Evolutionary conservation across 768 basidiomycete species (phyloP), one percentile per base, ranked within the genome.

Genomic region (Amanita inopinata): DNA sequence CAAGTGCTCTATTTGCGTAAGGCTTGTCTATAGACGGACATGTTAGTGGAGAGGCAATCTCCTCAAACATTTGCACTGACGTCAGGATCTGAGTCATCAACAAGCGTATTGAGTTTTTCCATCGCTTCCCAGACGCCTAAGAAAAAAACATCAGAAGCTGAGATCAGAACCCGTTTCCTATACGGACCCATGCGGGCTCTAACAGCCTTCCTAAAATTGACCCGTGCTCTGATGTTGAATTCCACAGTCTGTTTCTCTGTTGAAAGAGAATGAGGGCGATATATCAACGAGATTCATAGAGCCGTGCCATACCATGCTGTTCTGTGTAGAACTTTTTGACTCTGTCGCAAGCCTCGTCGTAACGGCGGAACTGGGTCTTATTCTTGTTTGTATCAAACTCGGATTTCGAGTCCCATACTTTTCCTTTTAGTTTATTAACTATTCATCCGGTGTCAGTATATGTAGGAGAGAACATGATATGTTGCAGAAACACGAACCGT

Each of bases 31-130:
- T n/a, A n/a, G 27, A 14, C 10, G n/a, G 11, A 22, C 14, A 35
- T 5, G 14, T 35, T 18, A 38, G 23, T 7, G 19, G 24, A 23
- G 10, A 9, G 34, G 5, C 14, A 35, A 35, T 10, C 5, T 15
- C 34, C 34, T 22, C 33, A 28, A 34, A n/a, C 20, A 25, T 11
- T n/a, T n/a, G n/a, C n/a, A 53, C 61, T 38, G 43, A 80, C 81
- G 51, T 83, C 86, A 33, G 86, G 86, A 57, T 89, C 86, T 5
- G 82, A 84, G 49, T 86, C 82, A 56, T 89, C 83, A 41, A 88
- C 72, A 19, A 88, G 71, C 2, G 79, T 84, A 53, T 86, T 74
- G 43, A 88, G 77, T 70, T 73, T 77, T 53, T 84, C 81, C 67
- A 83, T 84, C 5, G 81, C 83, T 49, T 81, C 74, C 81, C 81